Evolutionary conservation across 192 early-diverging fungal genomes (phyloP).

Genomic region (Backusella macrospora): DNA sequence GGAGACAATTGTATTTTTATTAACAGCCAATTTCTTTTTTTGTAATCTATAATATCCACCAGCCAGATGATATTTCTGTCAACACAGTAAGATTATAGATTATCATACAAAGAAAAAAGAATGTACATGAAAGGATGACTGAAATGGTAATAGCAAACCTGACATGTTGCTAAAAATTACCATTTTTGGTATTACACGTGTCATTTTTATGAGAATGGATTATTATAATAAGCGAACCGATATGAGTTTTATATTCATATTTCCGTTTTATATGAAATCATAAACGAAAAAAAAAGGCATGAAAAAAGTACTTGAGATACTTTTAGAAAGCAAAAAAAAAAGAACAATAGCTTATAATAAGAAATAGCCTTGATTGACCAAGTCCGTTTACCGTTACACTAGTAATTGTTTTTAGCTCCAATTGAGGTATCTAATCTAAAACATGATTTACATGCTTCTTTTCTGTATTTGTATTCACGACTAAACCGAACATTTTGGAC

Average conservation of each 20-base stretch:
- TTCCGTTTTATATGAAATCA: background rate
- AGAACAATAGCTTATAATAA: background rate
- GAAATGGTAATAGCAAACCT: slow-evolving; percentile 9
- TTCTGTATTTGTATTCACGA: slow-evolving; percentile 6
- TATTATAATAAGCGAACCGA: background rate
- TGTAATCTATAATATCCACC: too few relatives aligned
- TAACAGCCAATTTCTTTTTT: too few relatives aligned
- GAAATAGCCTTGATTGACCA: background rate
- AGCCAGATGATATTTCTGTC: too few relatives aligned
- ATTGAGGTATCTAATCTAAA: slow-evolving; percentile 8
- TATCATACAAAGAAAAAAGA: background rate
- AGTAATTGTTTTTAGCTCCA: slow-evolving; percentile 11
- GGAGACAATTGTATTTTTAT: too few relatives aligned
- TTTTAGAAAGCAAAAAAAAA: background rate
- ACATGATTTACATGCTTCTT: background rate
- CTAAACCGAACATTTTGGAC: background rate
- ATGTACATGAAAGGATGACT: background rate
- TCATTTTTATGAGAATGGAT: background rate
- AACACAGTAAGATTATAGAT: too few relatives aligned
- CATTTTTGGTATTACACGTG: slow-evolving; percentile 11
- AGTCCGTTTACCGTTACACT: slow-evolving; percentile 18
- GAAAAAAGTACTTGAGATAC: background rate
- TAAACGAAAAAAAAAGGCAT: background rate
- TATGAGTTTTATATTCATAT: background rate
- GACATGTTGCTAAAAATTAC: background rate